Evolutionary conservation across 163 green algal species (phyloP).

Genomic region (Chloromonas sp.): DNA sequence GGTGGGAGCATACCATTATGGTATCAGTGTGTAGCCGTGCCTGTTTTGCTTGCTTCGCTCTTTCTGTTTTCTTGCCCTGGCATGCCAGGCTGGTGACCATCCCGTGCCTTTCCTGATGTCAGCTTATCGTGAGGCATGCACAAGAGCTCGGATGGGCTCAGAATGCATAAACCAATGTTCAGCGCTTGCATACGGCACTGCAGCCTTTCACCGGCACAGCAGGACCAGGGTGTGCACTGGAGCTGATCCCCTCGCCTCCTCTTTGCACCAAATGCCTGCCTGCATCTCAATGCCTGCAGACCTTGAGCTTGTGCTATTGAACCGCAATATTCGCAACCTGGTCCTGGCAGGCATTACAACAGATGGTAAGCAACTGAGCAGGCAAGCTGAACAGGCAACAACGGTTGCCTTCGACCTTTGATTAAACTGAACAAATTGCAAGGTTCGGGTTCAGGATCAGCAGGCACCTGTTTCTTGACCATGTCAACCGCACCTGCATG

Average conservation of each 20-base stretch:
- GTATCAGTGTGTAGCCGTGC: no score
- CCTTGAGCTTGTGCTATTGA: slow-evolving; percentile 44
- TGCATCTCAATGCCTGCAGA: slow-evolving; percentile 18
- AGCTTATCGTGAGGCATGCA: neutral
- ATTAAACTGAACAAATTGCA: no score
- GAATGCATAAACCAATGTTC: no score
- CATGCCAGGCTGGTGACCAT: neutral
- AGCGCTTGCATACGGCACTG: no score
- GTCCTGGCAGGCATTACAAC: slow-evolving; percentile 62
- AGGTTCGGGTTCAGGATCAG: no score
- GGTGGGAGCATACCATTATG: slow-evolving; percentile 13
- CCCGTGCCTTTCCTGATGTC: neutral
- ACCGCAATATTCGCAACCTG: slow-evolving; percentile 46
- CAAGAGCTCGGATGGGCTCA: neutral
- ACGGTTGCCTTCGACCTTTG: no score
- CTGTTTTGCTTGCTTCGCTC: no score
- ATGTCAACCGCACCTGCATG: slow-evolving; percentile 54
- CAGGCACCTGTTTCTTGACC: slow-evolving; percentile 53
- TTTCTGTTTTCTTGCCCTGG: no score
- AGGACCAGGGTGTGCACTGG: no score
- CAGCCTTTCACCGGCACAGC: no score
- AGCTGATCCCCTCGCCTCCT: neutral
- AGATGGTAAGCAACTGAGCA: slow-evolving; percentile 19
- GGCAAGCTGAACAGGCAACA: no score
- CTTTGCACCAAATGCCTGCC: neutral